Conservation (phyloP, 1,139 yeast species). For the Lodderomyces pseudojiufengensis region DNA sequence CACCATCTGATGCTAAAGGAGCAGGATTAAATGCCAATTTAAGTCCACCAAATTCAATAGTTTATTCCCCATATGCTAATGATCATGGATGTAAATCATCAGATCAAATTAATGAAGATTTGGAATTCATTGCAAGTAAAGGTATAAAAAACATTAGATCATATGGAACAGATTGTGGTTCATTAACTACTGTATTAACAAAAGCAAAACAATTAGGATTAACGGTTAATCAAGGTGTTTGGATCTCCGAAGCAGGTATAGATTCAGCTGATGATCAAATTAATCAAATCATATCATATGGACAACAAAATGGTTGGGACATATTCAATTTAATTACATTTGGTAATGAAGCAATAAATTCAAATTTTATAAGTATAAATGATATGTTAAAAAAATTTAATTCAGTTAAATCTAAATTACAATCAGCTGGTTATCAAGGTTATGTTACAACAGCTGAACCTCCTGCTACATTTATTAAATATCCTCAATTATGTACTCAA, state of each 20-base stretch:
- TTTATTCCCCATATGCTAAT: slow-evolving; percentile 76
- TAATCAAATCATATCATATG: slow-evolving; percentile 49
- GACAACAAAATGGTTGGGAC: slow-evolving; percentile 57
- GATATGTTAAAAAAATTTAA: slow-evolving; percentile 62
- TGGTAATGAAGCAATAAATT: slow-evolving; percentile 82
- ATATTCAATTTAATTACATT: slow-evolving; percentile 70
- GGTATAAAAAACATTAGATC: slow-evolving; percentile 67
- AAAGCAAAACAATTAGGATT: slow-evolving; percentile 59
- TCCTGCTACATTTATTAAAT: slow-evolving; percentile 61
- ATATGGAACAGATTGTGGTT: slow-evolving; percentile 83
- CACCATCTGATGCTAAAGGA: slow-evolving; percentile 2
- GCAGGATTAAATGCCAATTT: slow-evolving; percentile 14
- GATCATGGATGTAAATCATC: slow-evolving; percentile 64
- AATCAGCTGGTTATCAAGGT: slow-evolving; percentile 74
- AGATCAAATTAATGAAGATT: slow-evolving; percentile 54
- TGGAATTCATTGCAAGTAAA: slow-evolving; percentile 51
- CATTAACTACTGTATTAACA: slow-evolving; percentile 63
- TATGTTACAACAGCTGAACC: slow-evolving; percentile 82
- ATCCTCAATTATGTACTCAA: slow-evolving; percentile 65
- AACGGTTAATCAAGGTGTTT: slow-evolving; percentile 80
- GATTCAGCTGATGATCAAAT: slow-evolving; percentile 65
- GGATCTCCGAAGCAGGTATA: slow-evolving; percentile 63
- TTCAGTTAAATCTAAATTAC: slow-evolving; percentile 55
- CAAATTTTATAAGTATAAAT: slow-evolving; percentile 53
- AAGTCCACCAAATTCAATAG: slow-evolving; percentile 52